phyloP scores from a whole-genome alignment of 2,329 filamentous ascomycete genomes.

The Fonsecaea nubica region DNA sequence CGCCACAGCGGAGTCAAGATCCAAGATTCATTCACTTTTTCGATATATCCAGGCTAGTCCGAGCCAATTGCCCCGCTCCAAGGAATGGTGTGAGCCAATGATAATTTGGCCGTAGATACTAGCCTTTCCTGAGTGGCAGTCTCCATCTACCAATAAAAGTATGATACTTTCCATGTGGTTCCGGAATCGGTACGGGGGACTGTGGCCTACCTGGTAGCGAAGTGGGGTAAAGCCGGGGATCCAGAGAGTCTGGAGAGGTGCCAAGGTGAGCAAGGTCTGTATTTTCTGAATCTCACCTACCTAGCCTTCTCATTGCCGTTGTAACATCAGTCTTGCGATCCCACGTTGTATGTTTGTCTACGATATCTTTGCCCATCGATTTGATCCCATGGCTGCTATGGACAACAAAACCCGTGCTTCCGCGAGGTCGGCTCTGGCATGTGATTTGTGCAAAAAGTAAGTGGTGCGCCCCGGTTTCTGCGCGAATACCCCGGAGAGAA shows the following conservation, averaged over 20 bases:
- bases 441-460: conserved; percentile 13
- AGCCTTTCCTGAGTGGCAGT: neutral
- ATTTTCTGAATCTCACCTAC: neutral
- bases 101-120: neutral
- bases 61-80: too few species aligned
- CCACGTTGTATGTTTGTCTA: neutral
- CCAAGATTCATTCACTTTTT: too few species aligned
- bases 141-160: neutral
- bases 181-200: neutral
- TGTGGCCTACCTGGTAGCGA: neutral
- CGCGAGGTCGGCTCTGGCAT: conserved; percentile 11
- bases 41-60: too few species aligned
- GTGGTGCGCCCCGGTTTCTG: conserved; percentile 4
- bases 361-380: neutral
- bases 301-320: neutral
- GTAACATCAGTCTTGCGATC: neutral
- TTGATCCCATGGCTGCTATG: conserved; percentile 2
- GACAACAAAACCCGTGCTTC: conserved; percentile 1
- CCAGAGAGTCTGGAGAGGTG: neutral
- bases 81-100: neutral
- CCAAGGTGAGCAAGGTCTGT: neutral
- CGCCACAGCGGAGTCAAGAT: too few species aligned
- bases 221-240: conserved; percentile 1
- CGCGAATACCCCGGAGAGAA: neutral
- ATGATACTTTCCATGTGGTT: neutral